Conservation (phyloP, 306 rosid genomes). For the Acacia crassicarpa region DNA sequence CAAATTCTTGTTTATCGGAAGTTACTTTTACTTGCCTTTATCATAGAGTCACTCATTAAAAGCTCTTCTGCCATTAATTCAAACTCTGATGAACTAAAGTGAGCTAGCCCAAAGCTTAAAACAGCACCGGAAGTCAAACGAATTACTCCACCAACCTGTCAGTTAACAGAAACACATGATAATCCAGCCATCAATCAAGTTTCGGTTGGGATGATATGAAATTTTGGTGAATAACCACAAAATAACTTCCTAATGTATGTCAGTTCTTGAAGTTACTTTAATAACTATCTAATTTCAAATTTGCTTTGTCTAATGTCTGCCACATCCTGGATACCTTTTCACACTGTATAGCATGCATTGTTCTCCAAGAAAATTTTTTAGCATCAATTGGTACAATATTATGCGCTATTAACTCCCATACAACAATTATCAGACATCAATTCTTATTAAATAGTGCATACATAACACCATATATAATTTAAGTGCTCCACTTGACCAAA, state of each 20-base stretch:
- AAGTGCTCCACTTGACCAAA: not conserved
- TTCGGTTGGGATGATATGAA: not conserved
- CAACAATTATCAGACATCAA: not conserved
- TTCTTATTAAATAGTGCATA: not conserved
- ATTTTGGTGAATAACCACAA: not conserved
- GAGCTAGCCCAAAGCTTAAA: conserved; percentile 94
- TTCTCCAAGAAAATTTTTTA: not conserved
- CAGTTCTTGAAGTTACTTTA: not conserved
- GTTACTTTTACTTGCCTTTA: conserved; percentile 66
- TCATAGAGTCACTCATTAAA: conserved; percentile 87
- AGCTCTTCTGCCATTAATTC: conserved; percentile 99
- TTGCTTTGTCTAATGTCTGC: not conserved
- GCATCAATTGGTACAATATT: not conserved
- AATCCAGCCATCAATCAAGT: not conserved
- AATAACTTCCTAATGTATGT: not conserved
- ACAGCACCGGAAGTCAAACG: conserved; percentile 65
- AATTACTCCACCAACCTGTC: conserved; percentile 89
- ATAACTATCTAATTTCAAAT: not conserved
- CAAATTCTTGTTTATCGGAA: conserved; percentile 10
- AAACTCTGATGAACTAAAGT: conserved; percentile 82
- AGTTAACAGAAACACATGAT: not conserved
- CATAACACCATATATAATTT: not conserved
- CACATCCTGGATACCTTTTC: not conserved
- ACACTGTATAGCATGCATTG: not conserved
- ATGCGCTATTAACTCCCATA: not conserved